These are phyloP conservation scores for Anastatica hierochuntica DNA, from an alignment of 345 rosid species.

Conservation along the genomic window DNA sequence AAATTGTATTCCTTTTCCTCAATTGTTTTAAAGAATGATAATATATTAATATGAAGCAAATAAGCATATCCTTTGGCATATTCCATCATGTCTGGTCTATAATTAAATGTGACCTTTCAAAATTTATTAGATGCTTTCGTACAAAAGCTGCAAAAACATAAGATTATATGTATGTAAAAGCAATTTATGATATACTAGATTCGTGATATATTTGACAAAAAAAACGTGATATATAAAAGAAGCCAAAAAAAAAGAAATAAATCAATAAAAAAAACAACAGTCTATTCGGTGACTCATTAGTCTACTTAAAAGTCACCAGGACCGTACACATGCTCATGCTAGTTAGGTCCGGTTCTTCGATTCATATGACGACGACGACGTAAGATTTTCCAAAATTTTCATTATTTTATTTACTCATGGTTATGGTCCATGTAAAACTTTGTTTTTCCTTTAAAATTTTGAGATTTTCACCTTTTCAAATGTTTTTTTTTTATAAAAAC, in stretches of 20 bases:
- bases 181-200: too few relatives aligned
- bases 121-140: background rate
- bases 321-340: constrained; percentile 28
- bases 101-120: background rate
- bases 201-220: constrained; percentile 4
- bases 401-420: too few relatives aligned
- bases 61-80: constrained; percentile 29
- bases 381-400: too few relatives aligned
- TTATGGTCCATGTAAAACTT: too few relatives aligned
- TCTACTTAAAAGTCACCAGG: constrained; percentile 1
- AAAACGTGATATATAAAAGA: background rate
- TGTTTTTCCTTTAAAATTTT: too few relatives aligned
- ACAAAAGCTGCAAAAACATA: too few relatives aligned
- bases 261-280: background rate
- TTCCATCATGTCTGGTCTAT: background rate
- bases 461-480: too few relatives aligned
- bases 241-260: too few relatives aligned
- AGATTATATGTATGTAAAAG: too few relatives aligned
- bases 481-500: too few relatives aligned
- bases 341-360: constrained; percentile 13
- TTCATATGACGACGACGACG: too few relatives aligned
- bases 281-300: constrained; percentile 10
- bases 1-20: background rate
- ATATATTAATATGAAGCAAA: background rate
- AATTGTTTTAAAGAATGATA: too few relatives aligned